A percentile compares a stretch with the other conserved stretches of the same genome.
Conservation (phyloP, 192 early-diverging fungal genomes). For the Backusella liffmaniae region DNA sequence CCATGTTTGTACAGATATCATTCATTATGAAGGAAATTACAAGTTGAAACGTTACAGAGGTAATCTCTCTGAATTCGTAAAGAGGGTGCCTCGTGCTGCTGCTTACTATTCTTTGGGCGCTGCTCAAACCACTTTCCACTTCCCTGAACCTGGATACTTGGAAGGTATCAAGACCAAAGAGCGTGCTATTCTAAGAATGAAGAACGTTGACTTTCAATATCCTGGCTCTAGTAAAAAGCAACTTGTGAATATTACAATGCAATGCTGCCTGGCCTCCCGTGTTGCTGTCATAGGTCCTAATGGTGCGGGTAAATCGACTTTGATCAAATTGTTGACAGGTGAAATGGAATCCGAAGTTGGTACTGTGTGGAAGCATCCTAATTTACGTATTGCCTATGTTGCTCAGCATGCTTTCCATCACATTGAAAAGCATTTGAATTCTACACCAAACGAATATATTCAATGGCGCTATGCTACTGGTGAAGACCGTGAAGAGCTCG, state of each 20-base stretch:
- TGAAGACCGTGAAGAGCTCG: conserved; percentile 72
- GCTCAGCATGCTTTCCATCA: conserved; percentile 89
- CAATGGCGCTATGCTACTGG: conserved; percentile 82
- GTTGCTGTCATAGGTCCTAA: conserved; percentile 80
- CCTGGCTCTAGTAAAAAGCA: conserved; percentile 60
- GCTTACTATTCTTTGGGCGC: conserved; percentile 76
- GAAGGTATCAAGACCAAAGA: conserved; percentile 74
- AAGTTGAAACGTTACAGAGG: conserved; percentile 78
- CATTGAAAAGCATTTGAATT: conserved; percentile 79
- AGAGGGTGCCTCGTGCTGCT: conserved; percentile 68
- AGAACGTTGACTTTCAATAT: conserved; percentile 67
- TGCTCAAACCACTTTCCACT: conserved; percentile 59
- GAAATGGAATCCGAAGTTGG: conserved; percentile 70
- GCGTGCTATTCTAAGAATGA: conserved; percentile 78
- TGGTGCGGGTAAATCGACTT: conserved; percentile 72
- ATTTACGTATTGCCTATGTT: conserved; percentile 84
- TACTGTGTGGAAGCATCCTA: conserved; percentile 80
- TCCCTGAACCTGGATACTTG: conserved; percentile 74
- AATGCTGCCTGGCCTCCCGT: conserved; percentile 66
- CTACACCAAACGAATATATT: conserved; percentile 84
- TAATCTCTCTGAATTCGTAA: conserved; percentile 79
- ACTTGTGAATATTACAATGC: conserved; percentile 59
- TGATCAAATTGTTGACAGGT: conserved; percentile 73
- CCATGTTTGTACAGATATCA: conserved; percentile 78
- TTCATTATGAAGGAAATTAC: conserved; percentile 72